Evolutionary conservation across 2,329 filamentous ascomycete species (phyloP), one percentile per base, ranked within the genome.

Genomic region (Proliferodiscus dingleyae): DNA sequence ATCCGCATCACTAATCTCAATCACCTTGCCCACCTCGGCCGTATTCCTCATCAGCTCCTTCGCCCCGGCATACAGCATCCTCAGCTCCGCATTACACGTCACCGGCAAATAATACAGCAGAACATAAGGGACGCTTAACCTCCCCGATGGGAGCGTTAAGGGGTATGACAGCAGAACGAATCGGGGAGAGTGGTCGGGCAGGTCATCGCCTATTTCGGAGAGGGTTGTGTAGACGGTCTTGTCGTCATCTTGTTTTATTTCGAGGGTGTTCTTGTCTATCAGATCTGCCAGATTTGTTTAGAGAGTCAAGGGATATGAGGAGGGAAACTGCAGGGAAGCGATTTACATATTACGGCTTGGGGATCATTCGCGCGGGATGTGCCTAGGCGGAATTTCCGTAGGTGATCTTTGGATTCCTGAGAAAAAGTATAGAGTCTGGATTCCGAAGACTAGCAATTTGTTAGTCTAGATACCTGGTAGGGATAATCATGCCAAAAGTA

Each of bases 11-110:
- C 87, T 81, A 39, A 97, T 81, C 66, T 97, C 91, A 51, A 98
- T 79, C 21, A 97, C 84, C 56, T 80, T 81, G 43, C 85, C 84
- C n/a, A 89, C 90, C 70, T 96, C 89, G 48, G 87, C 87, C 44
- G 88, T 94, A 63, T 88, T 95, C 54, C 90, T 81, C 85, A 97
- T 89, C 66, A 97, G 69, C 71, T 98, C 93, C 69, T 96, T 95
- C 34, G 93, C 93, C 30, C 90, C 87, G 23, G 93, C 93, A 66
- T 97, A 98, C 64, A 93, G 72, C 93, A 97, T 97, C 57, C 88
- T 81, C 62, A 86, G 73, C 62, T 90, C 87, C 56, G 77, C 80
- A 65, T 95, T 96, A 70, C 88, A 93, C 39, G 91, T 96, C 41
- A 84, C 85, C 6, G 93, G 93, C 18, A 97, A 81, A 70, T 95